Evolutionary conservation across 108 stramenopile genomes (phyloP), one percentile per base, ranked within the genome.

Genomic region (Cyclostephanos invisitatus): DNA sequence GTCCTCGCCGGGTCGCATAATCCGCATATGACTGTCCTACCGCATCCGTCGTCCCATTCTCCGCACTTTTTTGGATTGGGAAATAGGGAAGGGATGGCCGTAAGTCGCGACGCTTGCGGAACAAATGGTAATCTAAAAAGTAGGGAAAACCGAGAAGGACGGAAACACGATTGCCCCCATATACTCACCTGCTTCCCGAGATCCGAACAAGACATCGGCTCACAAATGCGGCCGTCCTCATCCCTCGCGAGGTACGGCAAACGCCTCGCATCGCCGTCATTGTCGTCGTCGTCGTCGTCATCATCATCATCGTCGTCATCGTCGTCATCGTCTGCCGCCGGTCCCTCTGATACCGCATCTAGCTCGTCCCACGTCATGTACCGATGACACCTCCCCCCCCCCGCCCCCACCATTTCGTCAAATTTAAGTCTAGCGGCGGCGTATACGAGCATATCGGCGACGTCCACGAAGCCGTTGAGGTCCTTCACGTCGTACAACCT

Each of bases 1-100:
- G 72, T 62, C 49, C 72, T 73, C 7, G 72, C 72, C 22, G 21
- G n/a, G 67, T 82, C 68, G 53, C 81, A 82, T 12, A 82, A 29
- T n/a, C 81, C 81, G 35, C 81, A 82, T 14, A 78, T 78, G 2
- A 82, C 54, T 37, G 72, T 77, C 40, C 44, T 46, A 14, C 77
- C 77, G 44, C 81, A 82, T 42, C 76, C 81, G 78, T 82, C 81
- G 44, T 60, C 60, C 77, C 77, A 82, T 63, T 82, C 81, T 50
- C 81, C 81, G 42, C 81, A 82, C 62, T 58, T 0, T 6, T 32
- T 58, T 29, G 21, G 10, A 15, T 58, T 11, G 25, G 10, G 32
- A 58, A 27, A 58, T 58, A 2, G 32, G n/a, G n/a, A n/a, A n/a
- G n/a, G n/a, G n/a, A n/a, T n/a, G n/a, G n/a, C n/a, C n/a, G n/a